Percentiles rank a stretch among this genome's conserved stretches.
Conservation (phyloP, 352 stramenopile genomes). For the Globisporangium takayamanum region DNA sequence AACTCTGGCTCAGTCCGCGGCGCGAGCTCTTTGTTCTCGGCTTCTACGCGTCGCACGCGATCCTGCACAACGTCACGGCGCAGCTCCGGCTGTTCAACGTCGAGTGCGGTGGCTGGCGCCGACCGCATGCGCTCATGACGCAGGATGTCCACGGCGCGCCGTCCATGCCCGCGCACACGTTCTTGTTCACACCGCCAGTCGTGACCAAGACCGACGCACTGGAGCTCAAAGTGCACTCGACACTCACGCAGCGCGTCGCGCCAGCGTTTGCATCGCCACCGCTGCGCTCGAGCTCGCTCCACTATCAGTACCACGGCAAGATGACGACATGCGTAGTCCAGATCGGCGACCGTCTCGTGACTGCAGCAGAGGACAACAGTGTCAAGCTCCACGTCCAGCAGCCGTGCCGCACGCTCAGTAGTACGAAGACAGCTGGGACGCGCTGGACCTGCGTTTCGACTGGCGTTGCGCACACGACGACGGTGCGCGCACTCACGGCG, state of each 20-base stretch:
- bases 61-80: conserved; percentile 67
- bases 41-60: conserved; percentile 66
- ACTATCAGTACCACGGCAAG: conserved; percentile 64
- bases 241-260: conserved; percentile 8
- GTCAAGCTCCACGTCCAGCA: conserved; percentile 56
- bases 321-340: conserved; percentile 64
- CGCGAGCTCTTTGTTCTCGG: conserved; percentile 74
- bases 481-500: conserved; percentile 54
- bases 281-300: conserved; percentile 40
- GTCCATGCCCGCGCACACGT: conserved; percentile 43
- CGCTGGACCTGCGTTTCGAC: conserved; percentile 45
- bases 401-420: too few species aligned
- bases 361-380: conserved; percentile 77
- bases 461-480: conserved; percentile 73
- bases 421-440: not conserved
- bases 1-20: conserved; percentile 33
- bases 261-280: not conserved
- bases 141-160: not conserved
- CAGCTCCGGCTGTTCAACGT: conserved; percentile 74
- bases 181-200: conserved; percentile 62
- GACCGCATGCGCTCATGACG: conserved; percentile 54
- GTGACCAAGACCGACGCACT: conserved; percentile 40
- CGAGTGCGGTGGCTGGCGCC: conserved; percentile 77
- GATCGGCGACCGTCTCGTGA: conserved; percentile 48
- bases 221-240: conserved; percentile 66